Conservation (phyloP, 2,329 filamentous ascomycete species). For the Pestalotiopsis sp. region DNA sequence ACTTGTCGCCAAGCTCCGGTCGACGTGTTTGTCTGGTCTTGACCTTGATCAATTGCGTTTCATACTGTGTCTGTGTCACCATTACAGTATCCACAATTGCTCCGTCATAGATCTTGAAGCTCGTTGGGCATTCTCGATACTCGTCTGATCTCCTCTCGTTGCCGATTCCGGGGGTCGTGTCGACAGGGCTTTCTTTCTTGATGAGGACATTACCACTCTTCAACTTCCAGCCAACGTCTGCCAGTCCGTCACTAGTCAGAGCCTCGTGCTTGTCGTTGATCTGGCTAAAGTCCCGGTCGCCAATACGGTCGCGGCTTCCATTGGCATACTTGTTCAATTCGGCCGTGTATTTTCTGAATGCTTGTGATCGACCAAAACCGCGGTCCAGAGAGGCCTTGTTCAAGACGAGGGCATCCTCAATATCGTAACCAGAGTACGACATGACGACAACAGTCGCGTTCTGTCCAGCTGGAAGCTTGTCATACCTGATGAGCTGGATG, state of each 20-base stretch:
- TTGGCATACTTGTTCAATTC: conserved; percentile 90
- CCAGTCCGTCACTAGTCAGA: conserved; percentile 85
- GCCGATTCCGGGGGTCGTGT: conserved; percentile 74
- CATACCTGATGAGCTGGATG: conserved; percentile 95
- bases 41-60: conserved; percentile 87
- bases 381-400: conserved; percentile 96
- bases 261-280: conserved; percentile 70
- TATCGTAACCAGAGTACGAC: conserved; percentile 99
- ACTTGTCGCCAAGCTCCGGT: conserved; percentile 96
- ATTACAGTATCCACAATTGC: conserved; percentile 96
- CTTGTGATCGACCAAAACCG: conserved; percentile 94
- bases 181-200: conserved; percentile 84
- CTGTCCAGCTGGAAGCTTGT: conserved; percentile 94
- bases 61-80: conserved; percentile 85
- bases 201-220: conserved; percentile 83
- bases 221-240: conserved; percentile 81
- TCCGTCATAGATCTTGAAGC: conserved; percentile 82
- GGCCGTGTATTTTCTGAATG: conserved; percentile 92
- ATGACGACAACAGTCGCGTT: conserved; percentile 98
- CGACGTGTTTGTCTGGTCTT: conserved; percentile 94
- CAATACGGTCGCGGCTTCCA: conserved; percentile 69
- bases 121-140: conserved; percentile 70
- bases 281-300: conserved; percentile 63
- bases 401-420: conserved; percentile 94
- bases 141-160: conserved; percentile 65